A percentile compares a stretch with the other conserved stretches of the same genome.
phyloP scores from a whole-genome alignment of 2,329 filamentous ascomycete genomes.

The Neonectria neomacrospora region DNA sequence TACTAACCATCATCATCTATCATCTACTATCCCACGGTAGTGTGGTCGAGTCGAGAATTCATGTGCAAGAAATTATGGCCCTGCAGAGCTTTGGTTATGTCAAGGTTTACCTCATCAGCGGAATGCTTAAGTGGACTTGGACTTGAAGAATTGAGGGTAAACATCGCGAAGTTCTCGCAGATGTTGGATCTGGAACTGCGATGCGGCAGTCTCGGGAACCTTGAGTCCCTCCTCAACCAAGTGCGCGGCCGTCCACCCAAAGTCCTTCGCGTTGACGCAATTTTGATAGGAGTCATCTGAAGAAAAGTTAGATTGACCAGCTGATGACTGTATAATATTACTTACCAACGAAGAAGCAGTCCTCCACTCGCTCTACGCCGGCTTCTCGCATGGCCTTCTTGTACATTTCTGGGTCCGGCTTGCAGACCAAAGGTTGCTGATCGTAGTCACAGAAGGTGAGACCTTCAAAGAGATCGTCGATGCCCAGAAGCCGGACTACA shows the following conservation, averaged over 20 bases:
- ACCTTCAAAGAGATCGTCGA: constrained; percentile 93
- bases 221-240: constrained; percentile 81
- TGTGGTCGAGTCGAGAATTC: neutral
- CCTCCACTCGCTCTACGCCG: constrained; percentile 70
- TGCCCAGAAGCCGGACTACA: constrained; percentile 81
- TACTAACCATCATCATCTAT: constrained; percentile 17
- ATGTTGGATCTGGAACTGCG: constrained; percentile 78
- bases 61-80: neutral
- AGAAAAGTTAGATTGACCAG: constrained; percentile 4
- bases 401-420: constrained; percentile 86
- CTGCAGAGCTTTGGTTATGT: neutral
- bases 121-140: constrained; percentile 35
- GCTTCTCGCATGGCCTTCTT: constrained; percentile 90
- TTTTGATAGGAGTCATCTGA: constrained; percentile 89
- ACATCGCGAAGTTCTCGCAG: constrained; percentile 78
- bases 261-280: constrained; percentile 77
- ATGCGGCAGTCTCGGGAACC: constrained; percentile 71
- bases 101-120: neutral
- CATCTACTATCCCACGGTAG: neutral
- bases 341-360: constrained; percentile 94
- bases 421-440: constrained; percentile 80
- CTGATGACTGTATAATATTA: constrained; percentile 26
- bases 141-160: constrained; percentile 90
- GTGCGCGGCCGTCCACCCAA: constrained; percentile 90
- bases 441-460: constrained; percentile 95